Evolutionary conservation across 805 yeast species (phyloP).

Genomic region (Priceomyces medius): DNA sequence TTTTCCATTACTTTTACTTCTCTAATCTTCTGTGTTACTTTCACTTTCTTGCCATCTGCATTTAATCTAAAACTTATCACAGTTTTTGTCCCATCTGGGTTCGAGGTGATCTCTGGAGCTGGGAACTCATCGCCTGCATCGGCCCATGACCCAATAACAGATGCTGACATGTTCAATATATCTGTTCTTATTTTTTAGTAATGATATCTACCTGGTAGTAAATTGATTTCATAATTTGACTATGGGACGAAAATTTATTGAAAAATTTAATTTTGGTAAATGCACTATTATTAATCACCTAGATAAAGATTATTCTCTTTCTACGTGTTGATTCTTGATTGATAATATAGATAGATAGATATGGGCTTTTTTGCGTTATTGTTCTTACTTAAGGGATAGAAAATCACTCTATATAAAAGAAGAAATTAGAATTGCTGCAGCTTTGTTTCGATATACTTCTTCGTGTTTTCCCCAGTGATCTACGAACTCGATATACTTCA

Average conservation of each 20-base stretch:
- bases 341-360: too few relatives aligned
- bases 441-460: slow-evolving; percentile 51
- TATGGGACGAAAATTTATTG: background rate
- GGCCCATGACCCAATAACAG: slow-evolving; percentile 59
- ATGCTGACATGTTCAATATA: slow-evolving; percentile 24
- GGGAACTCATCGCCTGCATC: slow-evolving; percentile 72
- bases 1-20: slow-evolving; percentile 74
- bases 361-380: too few relatives aligned
- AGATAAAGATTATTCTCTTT: background rate
- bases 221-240: background rate
- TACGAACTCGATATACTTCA: slow-evolving; percentile 9
- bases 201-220: too few relatives aligned
- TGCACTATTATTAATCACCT: background rate
- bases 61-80: slow-evolving; percentile 74
- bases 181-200: too few relatives aligned
- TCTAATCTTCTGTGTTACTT: slow-evolving; percentile 81
- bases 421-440: slow-evolving; percentile 28
- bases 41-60: slow-evolving; percentile 79
- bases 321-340: too few relatives aligned
- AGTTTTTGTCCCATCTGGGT: slow-evolving; percentile 88
- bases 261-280: slow-evolving; percentile 5
- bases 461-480: slow-evolving; percentile 62
- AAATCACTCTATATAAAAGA: background rate
- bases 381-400: too few relatives aligned
- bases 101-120: slow-evolving; percentile 70